Evolutionary conservation across 352 stramenopile genomes (phyloP).

Genomic region (Pseudoperonospora humuli): DNA sequence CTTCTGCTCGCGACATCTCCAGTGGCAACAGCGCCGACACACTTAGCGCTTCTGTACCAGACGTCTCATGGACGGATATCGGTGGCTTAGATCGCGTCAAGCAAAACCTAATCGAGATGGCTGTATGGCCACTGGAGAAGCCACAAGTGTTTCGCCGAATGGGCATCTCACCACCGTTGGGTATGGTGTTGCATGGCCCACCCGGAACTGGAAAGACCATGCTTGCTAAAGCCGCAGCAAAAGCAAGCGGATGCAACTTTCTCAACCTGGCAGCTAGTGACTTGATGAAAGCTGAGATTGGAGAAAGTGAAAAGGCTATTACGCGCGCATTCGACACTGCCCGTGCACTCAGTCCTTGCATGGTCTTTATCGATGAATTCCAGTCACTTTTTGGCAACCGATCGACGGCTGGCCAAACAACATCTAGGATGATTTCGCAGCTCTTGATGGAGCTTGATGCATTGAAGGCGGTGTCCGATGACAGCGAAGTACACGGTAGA

Average conservation of each 20-base stretch:
- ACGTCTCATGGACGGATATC: slow-evolving; percentile 70
- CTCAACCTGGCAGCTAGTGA: slow-evolving; percentile 71
- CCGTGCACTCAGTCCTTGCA: slow-evolving; percentile 64
- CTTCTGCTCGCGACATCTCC: slow-evolving; percentile 38
- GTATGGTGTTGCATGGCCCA: slow-evolving; percentile 71
- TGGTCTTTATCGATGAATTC: slow-evolving; percentile 87
- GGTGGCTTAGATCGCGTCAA: slow-evolving; percentile 64
- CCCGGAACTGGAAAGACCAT: slow-evolving; percentile 84
- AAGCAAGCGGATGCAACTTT: slow-evolving; percentile 79
- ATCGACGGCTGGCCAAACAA: slow-evolving; percentile 67
- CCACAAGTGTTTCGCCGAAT: slow-evolving; percentile 72
- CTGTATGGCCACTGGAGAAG: slow-evolving; percentile 79
- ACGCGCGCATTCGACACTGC: slow-evolving; percentile 64
- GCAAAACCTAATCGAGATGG: slow-evolving; percentile 74
- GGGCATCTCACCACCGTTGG: slow-evolving; percentile 69
- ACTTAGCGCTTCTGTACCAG: slow-evolving; percentile 41
- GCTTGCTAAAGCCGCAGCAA: slow-evolving; percentile 73
- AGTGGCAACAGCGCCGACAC: slow-evolving; percentile 27
- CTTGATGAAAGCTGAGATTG: slow-evolving; percentile 74
- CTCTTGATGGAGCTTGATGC: slow-evolving; percentile 76
- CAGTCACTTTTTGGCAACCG: slow-evolving; percentile 79
- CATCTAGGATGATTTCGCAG: slow-evolving; percentile 80
- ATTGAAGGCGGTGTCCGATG: slow-evolving; percentile 46
- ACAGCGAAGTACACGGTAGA: slow-evolving; percentile 21
- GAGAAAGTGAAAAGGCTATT: slow-evolving; percentile 80